Base-by-base conservation (phyloP, 352 stramenopile species). In the Aphanomyces invadans region DNA sequence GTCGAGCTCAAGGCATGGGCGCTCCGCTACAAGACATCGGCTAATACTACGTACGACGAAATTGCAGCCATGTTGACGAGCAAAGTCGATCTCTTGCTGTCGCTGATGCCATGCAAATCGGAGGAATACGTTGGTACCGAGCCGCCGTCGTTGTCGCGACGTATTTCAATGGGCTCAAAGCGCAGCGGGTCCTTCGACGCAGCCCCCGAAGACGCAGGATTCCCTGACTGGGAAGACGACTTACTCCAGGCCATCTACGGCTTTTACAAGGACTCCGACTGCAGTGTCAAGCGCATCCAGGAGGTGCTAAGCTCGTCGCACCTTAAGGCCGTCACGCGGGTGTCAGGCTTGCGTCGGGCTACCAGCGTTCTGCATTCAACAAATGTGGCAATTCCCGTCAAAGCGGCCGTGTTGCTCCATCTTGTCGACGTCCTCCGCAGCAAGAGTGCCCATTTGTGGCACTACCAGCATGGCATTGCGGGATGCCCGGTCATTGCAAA, bases 131-230 rank as follows among this genome's bases (percentile, higher is more conserved):
- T 66, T 52, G 59, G 32, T 26, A 36, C 25, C n/a, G 59, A 66
- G 28, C 59, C 32, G n/a, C 59, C 59, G 23, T 54, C 59, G 9
- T 38, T 66, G 4, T 23, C 32, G n/a, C 59, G 59, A n/a, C 49
- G 44, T 17, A 66, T 66, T 31, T 66, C 59, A 23, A 56, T 66
- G 32, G 59, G 59, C 19, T 21, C 46, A 54, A 66, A 55, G 42
- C 59, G 59, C 17, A 45, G 26, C 26, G 55, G 29, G 12, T 66
- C 59, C 7, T 66, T 66, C 38, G 59, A 66, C 28, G 17, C 39
- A n/a, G 36, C 21, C 28, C n/a, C 49, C 36, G 44, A 61, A 2
- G 31, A 66, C 19, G 31, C 39, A 0, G 17, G 11, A 15, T n/a
- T 66, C 26, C 39, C 17, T 4, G 59, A 66, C 5, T 29, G 17